Evolutionary conservation across 2,329 filamentous ascomycete species (phyloP).

Genomic region (Ilyonectria robusta): DNA sequence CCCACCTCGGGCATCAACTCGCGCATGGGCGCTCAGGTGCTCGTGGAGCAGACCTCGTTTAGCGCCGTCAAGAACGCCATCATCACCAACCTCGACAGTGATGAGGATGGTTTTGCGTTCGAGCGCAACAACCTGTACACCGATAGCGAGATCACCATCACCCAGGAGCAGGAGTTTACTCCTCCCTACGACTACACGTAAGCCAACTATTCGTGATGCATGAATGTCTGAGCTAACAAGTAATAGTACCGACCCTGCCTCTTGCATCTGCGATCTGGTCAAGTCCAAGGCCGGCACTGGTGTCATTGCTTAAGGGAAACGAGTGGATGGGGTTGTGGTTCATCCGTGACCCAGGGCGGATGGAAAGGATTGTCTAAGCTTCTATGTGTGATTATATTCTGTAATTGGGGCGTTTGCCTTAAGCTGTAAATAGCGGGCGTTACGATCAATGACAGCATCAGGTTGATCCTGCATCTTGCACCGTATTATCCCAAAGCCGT

Average conservation of each 20-base stretch:
- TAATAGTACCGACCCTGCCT: conserved; percentile 34
- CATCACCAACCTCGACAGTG: conserved; percentile 60
- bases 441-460: conserved; percentile 15
- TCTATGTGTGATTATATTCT: conserved; percentile 20
- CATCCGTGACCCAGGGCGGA: background rate
- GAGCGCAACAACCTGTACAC: conserved; percentile 61
- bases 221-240: background rate
- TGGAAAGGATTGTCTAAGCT: background rate
- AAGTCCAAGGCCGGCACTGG: conserved; percentile 45
- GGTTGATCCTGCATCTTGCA: conserved; percentile 19
- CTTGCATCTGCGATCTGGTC: conserved; percentile 43
- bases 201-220: conserved; percentile 25
- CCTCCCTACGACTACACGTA: conserved; percentile 56
- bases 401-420: conserved; percentile 9
- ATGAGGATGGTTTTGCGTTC: conserved; percentile 60
- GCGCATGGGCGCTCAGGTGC: conserved; percentile 65
- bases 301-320: conserved; percentile 30
- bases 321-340: background rate
- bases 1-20: conserved; percentile 66
- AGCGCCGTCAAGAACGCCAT: conserved; percentile 59
- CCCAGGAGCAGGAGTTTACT: conserved; percentile 50
- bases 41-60: conserved; percentile 67
- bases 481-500: background rate
- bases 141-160: conserved; percentile 52
- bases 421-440: conserved; percentile 19